Conservation (phyloP, 1,284 basidiomycete genomes). For the Rhodotorula mucilaginosa region DNA sequence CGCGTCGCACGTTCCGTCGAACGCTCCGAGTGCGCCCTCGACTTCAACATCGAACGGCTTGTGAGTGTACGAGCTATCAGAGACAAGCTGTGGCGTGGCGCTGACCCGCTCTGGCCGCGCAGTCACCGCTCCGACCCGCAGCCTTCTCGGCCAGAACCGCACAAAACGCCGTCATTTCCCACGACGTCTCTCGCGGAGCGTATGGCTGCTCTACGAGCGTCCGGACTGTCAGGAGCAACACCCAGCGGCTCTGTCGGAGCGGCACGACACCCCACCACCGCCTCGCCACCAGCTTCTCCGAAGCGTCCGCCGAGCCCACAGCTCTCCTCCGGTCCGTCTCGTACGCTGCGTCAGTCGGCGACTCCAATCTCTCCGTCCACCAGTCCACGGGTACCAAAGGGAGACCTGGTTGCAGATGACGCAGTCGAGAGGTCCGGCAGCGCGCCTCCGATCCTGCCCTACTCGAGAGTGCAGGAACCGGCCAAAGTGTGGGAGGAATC, state of each 20-base stretch:
- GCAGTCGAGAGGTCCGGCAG: conserved; percentile 23
- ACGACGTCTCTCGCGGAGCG: conserved; percentile 17
- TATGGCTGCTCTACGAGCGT: conserved; percentile 8
- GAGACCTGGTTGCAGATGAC: conserved; percentile 22
- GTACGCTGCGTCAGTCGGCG: neutral
- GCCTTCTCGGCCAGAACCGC: neutral
- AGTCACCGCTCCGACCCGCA: neutral
- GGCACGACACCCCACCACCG: neutral
- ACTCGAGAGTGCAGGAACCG: conserved; percentile 10
- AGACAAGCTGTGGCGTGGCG: neutral
- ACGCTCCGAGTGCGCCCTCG: neutral
- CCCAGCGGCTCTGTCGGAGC: neutral
- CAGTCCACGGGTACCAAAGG: neutral
- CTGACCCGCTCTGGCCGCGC: neutral
- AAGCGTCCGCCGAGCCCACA: neutral
- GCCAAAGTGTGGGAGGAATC: conserved; percentile 8
- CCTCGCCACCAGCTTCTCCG: neutral
- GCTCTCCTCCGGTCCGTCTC: neutral
- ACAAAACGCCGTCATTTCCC: conserved; percentile 10
- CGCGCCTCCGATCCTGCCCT: conserved; percentile 28
- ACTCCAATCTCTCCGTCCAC: neutral
- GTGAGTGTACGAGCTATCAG: neutral
- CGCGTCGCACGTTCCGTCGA: neutral
- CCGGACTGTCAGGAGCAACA: conserved; percentile 1
- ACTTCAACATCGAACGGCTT: neutral